Evolutionary conservation across 2,329 filamentous ascomycete species (phyloP).

Genomic region (Biscogniauxia marginata): DNA sequence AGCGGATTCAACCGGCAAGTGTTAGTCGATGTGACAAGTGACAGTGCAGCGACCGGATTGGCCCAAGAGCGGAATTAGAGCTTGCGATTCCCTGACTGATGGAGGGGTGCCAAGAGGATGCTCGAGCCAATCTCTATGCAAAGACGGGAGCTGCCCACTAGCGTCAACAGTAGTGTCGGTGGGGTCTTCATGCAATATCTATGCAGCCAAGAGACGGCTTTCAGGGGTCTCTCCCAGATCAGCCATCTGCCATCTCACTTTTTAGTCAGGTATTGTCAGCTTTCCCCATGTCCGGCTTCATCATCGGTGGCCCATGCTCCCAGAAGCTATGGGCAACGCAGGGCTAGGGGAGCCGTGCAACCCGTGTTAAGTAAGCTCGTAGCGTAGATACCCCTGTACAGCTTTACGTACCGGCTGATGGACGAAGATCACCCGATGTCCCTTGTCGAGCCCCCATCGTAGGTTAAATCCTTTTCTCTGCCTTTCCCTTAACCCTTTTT

Average conservation of each 20-base stretch:
- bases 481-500: slow-evolving; percentile 14
- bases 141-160: slow-evolving; percentile 31
- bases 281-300: slow-evolving; percentile 18
- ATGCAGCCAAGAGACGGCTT: slow-evolving; percentile 28
- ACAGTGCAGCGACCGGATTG: slow-evolving; percentile 24
- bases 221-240: slow-evolving; percentile 18
- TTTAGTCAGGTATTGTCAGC: background rate
- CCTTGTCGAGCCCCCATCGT: background rate
- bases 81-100: slow-evolving; percentile 21
- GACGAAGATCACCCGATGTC: slow-evolving; percentile 16
- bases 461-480: slow-evolving; percentile 7
- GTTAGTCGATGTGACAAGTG: slow-evolving; percentile 32
- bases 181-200: slow-evolving; percentile 25
- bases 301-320: slow-evolving; percentile 20
- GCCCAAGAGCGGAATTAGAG: slow-evolving; percentile 25
- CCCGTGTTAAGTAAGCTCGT: slow-evolving; percentile 8
- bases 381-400: slow-evolving; percentile 1
- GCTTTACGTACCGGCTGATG: background rate
- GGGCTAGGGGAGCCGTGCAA: background rate
- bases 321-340: slow-evolving; percentile 5
- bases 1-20: slow-evolving; percentile 24
- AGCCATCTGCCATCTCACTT: slow-evolving; percentile 9
- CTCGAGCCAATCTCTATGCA: slow-evolving; percentile 30
- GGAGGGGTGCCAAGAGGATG: slow-evolving; percentile 16
- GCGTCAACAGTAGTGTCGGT: slow-evolving; percentile 21